Base-by-base conservation (phyloP, 176 grass and related monocot species). In the Lolium perenne region DNA sequence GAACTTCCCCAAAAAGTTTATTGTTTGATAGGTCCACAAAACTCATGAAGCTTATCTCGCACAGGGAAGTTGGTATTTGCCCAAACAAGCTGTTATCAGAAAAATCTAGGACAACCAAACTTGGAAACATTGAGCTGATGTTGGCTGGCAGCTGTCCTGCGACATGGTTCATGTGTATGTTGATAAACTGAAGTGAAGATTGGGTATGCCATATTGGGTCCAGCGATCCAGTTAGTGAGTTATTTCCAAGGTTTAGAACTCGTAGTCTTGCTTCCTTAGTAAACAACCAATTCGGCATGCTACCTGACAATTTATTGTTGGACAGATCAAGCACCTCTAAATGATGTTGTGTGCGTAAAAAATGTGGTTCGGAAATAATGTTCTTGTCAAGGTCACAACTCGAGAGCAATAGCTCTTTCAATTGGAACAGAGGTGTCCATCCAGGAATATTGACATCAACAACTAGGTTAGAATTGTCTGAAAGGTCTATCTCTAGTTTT, bases 241-340 rank as follows among this genome's bases (percentile, higher is more conserved):
- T 89, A 45, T 83, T 89, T 26, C 47, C 11, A 23, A 92, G 77
- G 25, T 70, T 7, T 12, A 89, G 41, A 15, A 45, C 1, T 10
- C 7, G 12, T 7, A 92, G 29, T 45, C 53, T 71, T 0, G 76
- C 25, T 14, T 80, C 16, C 7, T 89, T 76, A 46, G 81, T 80
- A 14, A 92, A 80, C 8, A 90, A 25, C 80, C 87, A 92, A 70
- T 61, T 78, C 10, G 84, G 84, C 60, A 90, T 70, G 17, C 13
- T 59, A 25, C 80, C 91, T n/a, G 11, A 10, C 13, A 88, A 67
- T 7, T 43, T 85, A 58, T 64, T 92, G 69, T 83, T 47, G 5
- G 91, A 80, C 46, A 92, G 63, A 58, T 86, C 79, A 48, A 92
- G 80, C 2, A 53, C 0, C 29, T 70, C 10, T 41, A 92, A 20